Percentiles rank a stretch among this genome's conserved stretches.
Evolutionary conservation across 495 filamentous ascomycete species (phyloP).

Genomic region (Penicillium samsonianum): DNA sequence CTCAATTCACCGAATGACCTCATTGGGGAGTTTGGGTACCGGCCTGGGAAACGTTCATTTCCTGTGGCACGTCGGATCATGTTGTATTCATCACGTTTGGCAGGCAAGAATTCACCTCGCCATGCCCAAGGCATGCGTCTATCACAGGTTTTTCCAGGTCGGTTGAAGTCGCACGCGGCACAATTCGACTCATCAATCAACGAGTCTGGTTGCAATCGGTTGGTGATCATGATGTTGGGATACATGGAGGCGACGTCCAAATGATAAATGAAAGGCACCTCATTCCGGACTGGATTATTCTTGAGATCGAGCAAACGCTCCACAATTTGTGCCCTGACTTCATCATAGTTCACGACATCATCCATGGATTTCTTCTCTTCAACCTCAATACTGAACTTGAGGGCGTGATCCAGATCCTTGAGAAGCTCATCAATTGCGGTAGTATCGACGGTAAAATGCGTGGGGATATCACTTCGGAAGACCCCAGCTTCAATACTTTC

Average conservation of each 20-base stretch:
- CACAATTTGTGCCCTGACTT: slow-evolving; percentile 82
- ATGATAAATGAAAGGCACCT: slow-evolving; percentile 94
- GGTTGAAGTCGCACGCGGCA: slow-evolving; percentile 97
- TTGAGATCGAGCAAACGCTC: slow-evolving; percentile 73
- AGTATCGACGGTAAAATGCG: slow-evolving; percentile 85
- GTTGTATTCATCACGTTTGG: slow-evolving; percentile 97
- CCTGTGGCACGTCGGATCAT: slow-evolving; percentile 95
- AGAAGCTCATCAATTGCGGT: slow-evolving; percentile 87
- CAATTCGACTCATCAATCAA: slow-evolving; percentile 97
- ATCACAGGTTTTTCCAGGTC: slow-evolving; percentile 96
- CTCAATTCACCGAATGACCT: slow-evolving; percentile 80
- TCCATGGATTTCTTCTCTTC: slow-evolving; percentile 94
- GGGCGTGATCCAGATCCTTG: slow-evolving; percentile 81
- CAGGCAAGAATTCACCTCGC: slow-evolving; percentile 96
- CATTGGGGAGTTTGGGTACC: slow-evolving; percentile 64
- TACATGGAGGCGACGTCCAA: slow-evolving; percentile 99
- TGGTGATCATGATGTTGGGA: slow-evolving; percentile 99
- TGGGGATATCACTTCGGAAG: slow-evolving; percentile 92
- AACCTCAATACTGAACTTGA: slow-evolving; percentile 88
- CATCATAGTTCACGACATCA: slow-evolving; percentile 89
- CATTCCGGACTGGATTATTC: slow-evolving; percentile 74
- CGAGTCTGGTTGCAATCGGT: slow-evolving; percentile 94
- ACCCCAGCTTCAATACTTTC: slow-evolving; percentile 99
- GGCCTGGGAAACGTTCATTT: slow-evolving; percentile 87
- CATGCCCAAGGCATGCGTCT: slow-evolving; percentile 94